Evolutionary conservation across 306 rosid species (phyloP), one percentile per base, ranked within the genome.

Genomic region (Ziziphus jujuba): DNA sequence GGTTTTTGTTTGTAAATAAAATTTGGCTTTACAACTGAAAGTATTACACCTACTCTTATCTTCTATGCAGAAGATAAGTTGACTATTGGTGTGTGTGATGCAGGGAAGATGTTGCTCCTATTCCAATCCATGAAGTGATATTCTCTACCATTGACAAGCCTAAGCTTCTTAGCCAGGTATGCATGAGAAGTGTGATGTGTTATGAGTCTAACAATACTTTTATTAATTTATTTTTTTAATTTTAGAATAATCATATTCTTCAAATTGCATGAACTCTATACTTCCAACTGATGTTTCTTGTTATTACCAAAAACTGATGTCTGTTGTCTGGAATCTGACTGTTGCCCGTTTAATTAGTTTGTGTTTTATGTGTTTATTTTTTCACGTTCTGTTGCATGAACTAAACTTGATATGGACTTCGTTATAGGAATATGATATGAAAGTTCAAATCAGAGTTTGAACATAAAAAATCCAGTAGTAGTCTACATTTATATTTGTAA

Each of bases 101-200:
- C 97, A 95, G 99, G 91, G 84, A 76, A 66, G 92, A 85, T 61
- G 57, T 47, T 75, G 61, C 81, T 65, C 63, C 45, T 61, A 62
- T 79, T 49, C 89, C 83, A 2, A 75, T 85, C 56, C 96, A 95
- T 67, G 99, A 95, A 90, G 87, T 95, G 59, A 87, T 95, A 80
- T 95, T 95, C 86, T 90, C 96, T 63, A 80, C 96, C 8, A 63
- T 87, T 67, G 99, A 95, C 87, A 95, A 84, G 84, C 97, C 99
- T 54, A 95, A 95, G 89, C 92, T 90, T 76, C 92, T 95, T 70
- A 95, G 99, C 87, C 99, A 95, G 99, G 99, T 90, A 70, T 58
- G 72, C 59, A 63, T 47, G 60, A 62, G 67, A 60, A 51, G 12
- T 43, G 10, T 66, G 55, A 25, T 56, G 19, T 49, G 56, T 7